Evolutionary conservation across 2,329 filamentous ascomycete species (phyloP).

Genomic region (Paramyrothecium roridum): DNA sequence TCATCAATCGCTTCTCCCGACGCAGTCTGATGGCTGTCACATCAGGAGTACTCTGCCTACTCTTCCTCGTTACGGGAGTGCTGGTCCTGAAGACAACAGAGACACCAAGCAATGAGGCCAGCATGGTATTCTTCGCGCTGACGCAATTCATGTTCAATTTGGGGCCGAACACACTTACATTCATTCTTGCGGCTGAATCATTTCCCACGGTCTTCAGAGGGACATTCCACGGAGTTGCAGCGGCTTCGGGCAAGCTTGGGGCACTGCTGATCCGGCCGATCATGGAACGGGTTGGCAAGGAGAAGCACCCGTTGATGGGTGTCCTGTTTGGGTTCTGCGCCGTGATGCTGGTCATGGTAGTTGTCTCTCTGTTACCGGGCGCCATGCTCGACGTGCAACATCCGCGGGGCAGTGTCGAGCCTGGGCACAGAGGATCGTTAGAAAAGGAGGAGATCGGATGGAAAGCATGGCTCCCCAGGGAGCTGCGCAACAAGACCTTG

Average conservation of each 20-base stretch:
- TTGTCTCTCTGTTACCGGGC: neutral
- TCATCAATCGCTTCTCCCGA: slow-evolving; percentile 3
- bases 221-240: slow-evolving; percentile 24
- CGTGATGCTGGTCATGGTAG: neutral
- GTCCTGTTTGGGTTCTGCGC: neutral
- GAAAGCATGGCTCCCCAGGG: neutral
- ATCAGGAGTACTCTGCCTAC: neutral
- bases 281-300: neutral
- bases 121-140: neutral
- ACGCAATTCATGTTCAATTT: neutral
- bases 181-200: slow-evolving; percentile 25
- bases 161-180: slow-evolving; percentile 15
- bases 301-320: neutral
- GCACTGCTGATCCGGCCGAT: slow-evolving; percentile 18
- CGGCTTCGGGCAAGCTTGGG: slow-evolving; percentile 24
- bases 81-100: neutral
- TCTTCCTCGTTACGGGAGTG: slow-evolving; percentile 3
- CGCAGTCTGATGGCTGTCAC: neutral
- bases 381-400: neutral
- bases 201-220: slow-evolving; percentile 26
- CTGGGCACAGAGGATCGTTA: neutral
- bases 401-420: neutral
- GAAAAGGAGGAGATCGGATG: neutral
- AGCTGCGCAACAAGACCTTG: neutral
- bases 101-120: neutral